Base-by-base conservation (phyloP, 1,284 basidiomycete genomes). In the Ganoderma lucidum region DNA sequence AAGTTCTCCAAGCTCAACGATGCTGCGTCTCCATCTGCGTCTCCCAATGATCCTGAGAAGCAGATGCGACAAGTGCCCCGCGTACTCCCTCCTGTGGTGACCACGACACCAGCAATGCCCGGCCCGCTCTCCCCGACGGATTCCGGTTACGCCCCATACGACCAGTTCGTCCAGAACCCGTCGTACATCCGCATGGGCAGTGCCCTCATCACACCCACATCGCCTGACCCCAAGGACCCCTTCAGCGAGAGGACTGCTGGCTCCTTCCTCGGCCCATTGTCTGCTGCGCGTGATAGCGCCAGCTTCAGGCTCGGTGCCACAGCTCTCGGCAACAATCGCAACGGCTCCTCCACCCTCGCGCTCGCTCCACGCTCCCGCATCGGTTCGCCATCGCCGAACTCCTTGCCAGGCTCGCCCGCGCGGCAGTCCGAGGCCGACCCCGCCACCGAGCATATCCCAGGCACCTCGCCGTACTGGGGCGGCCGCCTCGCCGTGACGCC, bases 161-260 rank as follows among this genome's bases (percentile, higher is more conserved):
- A 66, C 45, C 63, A 68, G 51, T 67, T 68, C 71, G 64, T 70
- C 17, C 69, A 64, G 59, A 63, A 72, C 58, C 73, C 73, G 60
- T 66, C 71, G 30, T 74, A 74, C 61, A 69, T 69, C 32, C 68
- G 69, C 37, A 63, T 67, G 58, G 67, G 68, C 48, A 70, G 70
- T 61, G 61, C 48, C 15, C 69, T 74, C 62, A 35, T 63, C 64
- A 68, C 73, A 8, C 69, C 71, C 39, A 70, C 70, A 6, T 69
- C 69, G 2, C 73, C 70, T 4, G 68, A 70, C 62, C 53, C 63
- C 39, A 62, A 48, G 17, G 69, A 71, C n/a, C 68, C 71, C 19
- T 73, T 75, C 45, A 69, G 67, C 44, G 70, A 73, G 56, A 68
- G 63, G 37, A 17, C 51, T 3, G 53, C 37, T 44, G 67, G 70